Base-by-base conservation (phyloP, 2,329 filamentous ascomycete species). In the Endothia cerciana region DNA sequence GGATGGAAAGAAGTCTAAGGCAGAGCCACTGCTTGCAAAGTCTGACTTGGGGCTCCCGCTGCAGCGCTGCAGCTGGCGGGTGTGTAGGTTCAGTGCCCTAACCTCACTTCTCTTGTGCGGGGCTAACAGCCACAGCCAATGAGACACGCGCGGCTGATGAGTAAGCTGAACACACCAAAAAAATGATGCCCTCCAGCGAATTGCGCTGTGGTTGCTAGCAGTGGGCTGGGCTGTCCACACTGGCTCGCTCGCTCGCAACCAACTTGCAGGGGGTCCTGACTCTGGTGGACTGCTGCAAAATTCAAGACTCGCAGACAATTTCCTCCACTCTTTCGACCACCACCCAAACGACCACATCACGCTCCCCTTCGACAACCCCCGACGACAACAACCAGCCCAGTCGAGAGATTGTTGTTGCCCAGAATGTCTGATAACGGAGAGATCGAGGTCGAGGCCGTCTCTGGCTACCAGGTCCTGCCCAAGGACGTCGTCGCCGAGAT, bases 381-480 rank as follows among this genome's bases (percentile, higher is more conserved):
- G 64, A 63, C 66, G 60, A 68, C 66, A 58, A 59, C 60, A 58
- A 45, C 57, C 56, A 56, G 57, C 51, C 63, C 56, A 64, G 63
- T 65, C 63, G 66, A 68, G 51, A 63, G 49, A 63, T 63, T 58
- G 58, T 59, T 60, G 65, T 68, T 77, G 76, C 65, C 82, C 84
- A 91, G 83, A 77, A 97, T 97, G 93, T 97, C 93, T 91, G 93
- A 97, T 85, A 85, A 83, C 84, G 93, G 91, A 86, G 94, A 97
- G 87, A 91, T 97, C 83, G 93, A 97, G 87, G 91, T 95, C 83
- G 91, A 92, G 82, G 88, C 84, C 85, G 86, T 88, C 78, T 55
- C 85, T 80, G 86, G 87, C 83, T 91, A 89, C 84, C 84, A 88
- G 79, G 88, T 93, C 81, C 91, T 97, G 74, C 93, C 94, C 83